Evolutionary conservation across 1,284 basidiomycete genomes (phyloP).

Genomic region (Cryptococcus wingfieldii): DNA sequence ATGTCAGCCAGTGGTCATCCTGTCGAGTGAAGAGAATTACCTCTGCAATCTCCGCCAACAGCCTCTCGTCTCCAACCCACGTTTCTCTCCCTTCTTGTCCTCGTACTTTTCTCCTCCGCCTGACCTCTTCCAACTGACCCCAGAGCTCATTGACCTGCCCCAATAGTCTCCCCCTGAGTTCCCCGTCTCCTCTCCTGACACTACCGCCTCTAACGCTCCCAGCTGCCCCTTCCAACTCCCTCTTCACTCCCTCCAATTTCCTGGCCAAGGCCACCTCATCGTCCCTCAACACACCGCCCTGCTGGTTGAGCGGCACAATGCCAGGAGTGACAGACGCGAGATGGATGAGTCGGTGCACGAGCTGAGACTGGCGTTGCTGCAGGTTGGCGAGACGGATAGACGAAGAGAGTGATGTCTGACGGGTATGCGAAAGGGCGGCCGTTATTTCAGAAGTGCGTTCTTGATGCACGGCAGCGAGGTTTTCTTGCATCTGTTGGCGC

Average conservation of each 20-base stretch:
- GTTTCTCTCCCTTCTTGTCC: slow-evolving; percentile 47
- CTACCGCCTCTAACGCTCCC: slow-evolving; percentile 5
- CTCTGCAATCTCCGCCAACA: slow-evolving; percentile 68
- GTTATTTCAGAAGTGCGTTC: slow-evolving; percentile 70
- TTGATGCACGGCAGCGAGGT: slow-evolving; percentile 65
- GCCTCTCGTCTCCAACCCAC: slow-evolving; percentile 81
- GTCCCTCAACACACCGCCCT: slow-evolving; percentile 67
- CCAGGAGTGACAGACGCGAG: slow-evolving; percentile 73
- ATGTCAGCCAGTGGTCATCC: neutral
- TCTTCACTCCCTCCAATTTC: slow-evolving; percentile 68
- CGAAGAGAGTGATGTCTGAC: slow-evolving; percentile 65
- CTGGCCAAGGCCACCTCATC: slow-evolving; percentile 71
- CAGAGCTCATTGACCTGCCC: slow-evolving; percentile 75
- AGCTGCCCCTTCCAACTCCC: slow-evolving; percentile 57
- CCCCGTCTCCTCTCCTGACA: slow-evolving; percentile 39
- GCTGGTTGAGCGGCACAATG: slow-evolving; percentile 68
- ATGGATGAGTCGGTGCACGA: slow-evolving; percentile 68
- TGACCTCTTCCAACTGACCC: slow-evolving; percentile 74
- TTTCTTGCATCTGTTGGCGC: slow-evolving; percentile 71
- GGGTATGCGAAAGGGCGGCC: slow-evolving; percentile 59
- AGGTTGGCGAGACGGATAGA: slow-evolving; percentile 65
- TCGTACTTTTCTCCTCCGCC: slow-evolving; percentile 45
- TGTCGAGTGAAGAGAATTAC: slow-evolving; percentile 50
- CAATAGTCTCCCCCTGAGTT: slow-evolving; percentile 46
- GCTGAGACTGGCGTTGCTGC: slow-evolving; percentile 63